Conservation (phyloP, 2,329 filamentous ascomycete genomes). For the Ophiocordyceps camponoti-leonardi region DNA sequence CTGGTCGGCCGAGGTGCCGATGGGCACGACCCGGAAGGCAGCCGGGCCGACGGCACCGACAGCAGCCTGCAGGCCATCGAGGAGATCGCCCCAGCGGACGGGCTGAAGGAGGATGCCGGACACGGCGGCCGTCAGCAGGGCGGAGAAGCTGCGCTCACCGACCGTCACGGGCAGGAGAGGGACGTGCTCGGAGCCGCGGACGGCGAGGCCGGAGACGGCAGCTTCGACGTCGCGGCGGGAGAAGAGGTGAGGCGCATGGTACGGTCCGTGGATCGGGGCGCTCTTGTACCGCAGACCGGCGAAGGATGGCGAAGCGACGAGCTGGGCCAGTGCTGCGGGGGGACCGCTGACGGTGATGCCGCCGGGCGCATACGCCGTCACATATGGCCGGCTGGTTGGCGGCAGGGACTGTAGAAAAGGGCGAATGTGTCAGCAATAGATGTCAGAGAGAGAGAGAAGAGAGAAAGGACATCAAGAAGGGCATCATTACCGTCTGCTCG, state of each 20-base stretch:
- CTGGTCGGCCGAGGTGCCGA: constrained; percentile 2
- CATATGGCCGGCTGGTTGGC: constrained; percentile 1
- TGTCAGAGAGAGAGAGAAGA: background rate
- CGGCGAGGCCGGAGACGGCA: background rate
- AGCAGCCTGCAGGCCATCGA: background rate
- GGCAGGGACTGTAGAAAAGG: background rate
- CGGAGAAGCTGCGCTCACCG: background rate
- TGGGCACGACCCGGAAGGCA: constrained; percentile 1
- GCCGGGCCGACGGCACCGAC: background rate
- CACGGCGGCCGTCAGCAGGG: constrained; percentile 1
- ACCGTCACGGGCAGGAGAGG: background rate
- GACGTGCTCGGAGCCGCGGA: background rate
- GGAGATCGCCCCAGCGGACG: constrained; percentile 1
- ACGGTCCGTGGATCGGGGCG: constrained; percentile 1
- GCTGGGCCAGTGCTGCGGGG: background rate
- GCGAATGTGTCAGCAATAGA: background rate
- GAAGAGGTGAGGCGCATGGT: constrained; percentile 2
- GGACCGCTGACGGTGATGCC: constrained; percentile 3
- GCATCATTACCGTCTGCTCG: background rate
- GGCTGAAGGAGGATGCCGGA: constrained; percentile 1
- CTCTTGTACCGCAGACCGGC: constrained; percentile 1
- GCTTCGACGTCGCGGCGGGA: background rate
- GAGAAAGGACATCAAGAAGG: background rate
- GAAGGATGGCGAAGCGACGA: constrained; percentile 1
- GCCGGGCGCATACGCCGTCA: constrained; percentile 2